Evolutionary conservation across 139 green algal genomes (phyloP).

Genomic region (Auxenochlorella protothecoides): DNA sequence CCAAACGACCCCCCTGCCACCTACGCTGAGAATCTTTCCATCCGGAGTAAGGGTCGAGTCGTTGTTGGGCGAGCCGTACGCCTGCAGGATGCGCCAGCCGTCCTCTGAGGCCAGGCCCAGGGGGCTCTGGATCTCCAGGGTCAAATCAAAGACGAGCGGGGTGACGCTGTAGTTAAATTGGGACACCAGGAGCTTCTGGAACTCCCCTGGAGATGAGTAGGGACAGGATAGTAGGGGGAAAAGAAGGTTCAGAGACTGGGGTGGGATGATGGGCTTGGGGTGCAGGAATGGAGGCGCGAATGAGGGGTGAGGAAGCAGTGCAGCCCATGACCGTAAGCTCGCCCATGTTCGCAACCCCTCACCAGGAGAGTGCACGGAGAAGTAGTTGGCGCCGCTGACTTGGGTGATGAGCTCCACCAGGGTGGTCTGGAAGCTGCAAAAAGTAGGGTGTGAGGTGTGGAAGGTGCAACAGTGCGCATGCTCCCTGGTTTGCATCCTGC

Average conservation of each 20-base stretch:
- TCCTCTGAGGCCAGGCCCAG: not conserved
- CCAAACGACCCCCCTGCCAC: not conserved
- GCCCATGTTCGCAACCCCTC: not conserved
- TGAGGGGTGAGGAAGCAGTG: too few species aligned
- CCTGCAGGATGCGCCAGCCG: slow-evolving; percentile 20
- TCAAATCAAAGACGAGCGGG: slow-evolving; percentile 27
- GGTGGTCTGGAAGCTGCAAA: slow-evolving; percentile 23
- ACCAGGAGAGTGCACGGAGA: slow-evolving; percentile 18
- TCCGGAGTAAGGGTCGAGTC: slow-evolving; percentile 5
- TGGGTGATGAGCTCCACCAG: slow-evolving; percentile 11
- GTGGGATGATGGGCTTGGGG: too few species aligned
- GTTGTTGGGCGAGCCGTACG: slow-evolving; percentile 22
- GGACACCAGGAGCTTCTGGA: slow-evolving; percentile 16
- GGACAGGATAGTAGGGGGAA: too few species aligned
- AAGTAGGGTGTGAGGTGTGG: not conserved
- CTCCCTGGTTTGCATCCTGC: not conserved
- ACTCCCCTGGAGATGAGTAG: slow-evolving; percentile 7
- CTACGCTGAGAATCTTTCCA: slow-evolving; percentile 8
- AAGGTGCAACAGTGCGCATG: not conserved
- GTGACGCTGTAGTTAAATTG: slow-evolving; percentile 24
- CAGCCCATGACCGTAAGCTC: too few species aligned
- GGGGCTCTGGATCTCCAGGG: slow-evolving; percentile 2
- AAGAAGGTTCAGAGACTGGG: too few species aligned
- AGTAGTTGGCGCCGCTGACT: slow-evolving; percentile 23
- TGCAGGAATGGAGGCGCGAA: too few species aligned